Conservation (phyloP, 139 green algal species). For the Nannochloris sp. region DNA sequence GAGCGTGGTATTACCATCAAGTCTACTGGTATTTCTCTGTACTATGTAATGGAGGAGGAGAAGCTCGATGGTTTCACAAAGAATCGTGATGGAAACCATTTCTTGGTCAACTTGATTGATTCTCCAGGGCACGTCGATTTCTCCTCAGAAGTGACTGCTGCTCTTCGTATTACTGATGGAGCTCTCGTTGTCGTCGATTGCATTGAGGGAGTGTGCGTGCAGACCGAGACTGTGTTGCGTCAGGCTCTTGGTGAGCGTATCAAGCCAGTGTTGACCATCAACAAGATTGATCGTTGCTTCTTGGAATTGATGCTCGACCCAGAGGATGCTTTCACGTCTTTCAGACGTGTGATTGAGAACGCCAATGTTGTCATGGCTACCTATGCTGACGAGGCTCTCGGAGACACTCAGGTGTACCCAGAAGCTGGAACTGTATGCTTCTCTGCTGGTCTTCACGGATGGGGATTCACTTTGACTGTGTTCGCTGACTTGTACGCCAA, state of each 20-base stretch:
- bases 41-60: conserved; percentile 87
- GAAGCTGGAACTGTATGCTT: conserved; percentile 97
- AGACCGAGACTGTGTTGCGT: conserved; percentile 99
- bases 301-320: conserved; percentile 91
- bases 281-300: conserved; percentile 99
- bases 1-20: conserved; percentile 99
- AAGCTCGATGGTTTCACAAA: conserved; percentile 67
- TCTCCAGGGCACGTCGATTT: conserved; percentile 99
- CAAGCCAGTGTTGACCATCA: conserved; percentile 94
- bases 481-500: conserved; percentile 95
- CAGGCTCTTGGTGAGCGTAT: conserved; percentile 95
- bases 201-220: conserved; percentile 99
- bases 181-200: conserved; percentile 98
- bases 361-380: conserved; percentile 99
- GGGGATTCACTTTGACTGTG: conserved; percentile 98
- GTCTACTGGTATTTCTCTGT: conserved; percentile 98
- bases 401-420: conserved; percentile 93
- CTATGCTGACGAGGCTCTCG: conserved; percentile 92
- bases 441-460: conserved; percentile 96
- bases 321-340: conserved; percentile 94
- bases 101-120: conserved; percentile 98
- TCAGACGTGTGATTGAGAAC: conserved; percentile 94
- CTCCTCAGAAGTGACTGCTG: conserved; percentile 97
- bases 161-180: conserved; percentile 98
- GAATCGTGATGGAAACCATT: conserved; percentile 78